phyloP scores from a whole-genome alignment of 2,329 filamentous ascomycete species.

The Setomelanomma holmii region DNA sequence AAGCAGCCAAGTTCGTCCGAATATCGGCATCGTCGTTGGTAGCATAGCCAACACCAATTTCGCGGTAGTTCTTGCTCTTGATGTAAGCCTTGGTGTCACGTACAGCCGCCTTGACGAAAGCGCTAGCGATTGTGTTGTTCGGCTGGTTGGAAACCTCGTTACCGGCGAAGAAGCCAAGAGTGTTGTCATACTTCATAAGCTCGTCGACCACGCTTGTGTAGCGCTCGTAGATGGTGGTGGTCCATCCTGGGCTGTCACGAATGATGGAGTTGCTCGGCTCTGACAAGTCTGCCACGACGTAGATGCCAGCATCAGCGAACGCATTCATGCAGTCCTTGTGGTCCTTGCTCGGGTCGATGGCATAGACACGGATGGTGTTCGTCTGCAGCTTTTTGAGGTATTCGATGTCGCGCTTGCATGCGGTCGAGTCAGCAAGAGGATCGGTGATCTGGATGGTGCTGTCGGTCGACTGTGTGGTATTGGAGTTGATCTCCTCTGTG shows the following conservation, averaged over 20 bases:
- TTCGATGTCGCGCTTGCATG: conserved; percentile 86
- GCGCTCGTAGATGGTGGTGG: conserved; percentile 75
- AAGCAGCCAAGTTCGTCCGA: conserved; percentile 81
- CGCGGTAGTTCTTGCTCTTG: conserved; percentile 75
- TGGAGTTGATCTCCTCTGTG: conserved; percentile 65
- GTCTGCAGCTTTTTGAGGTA: conserved; percentile 79
- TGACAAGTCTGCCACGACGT: conserved; percentile 77
- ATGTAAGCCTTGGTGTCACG: conserved; percentile 97
- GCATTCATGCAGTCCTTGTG: conserved; percentile 86
- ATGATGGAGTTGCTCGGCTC: conserved; percentile 85
- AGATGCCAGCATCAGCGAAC: conserved; percentile 86
- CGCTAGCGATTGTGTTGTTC: conserved; percentile 88
- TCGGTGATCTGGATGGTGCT: conserved; percentile 70
- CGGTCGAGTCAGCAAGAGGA: conserved; percentile 74
- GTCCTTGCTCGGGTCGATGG: conserved; percentile 78
- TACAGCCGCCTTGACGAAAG: conserved; percentile 96
- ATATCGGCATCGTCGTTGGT: conserved; percentile 91
- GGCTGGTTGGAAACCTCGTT: conserved; percentile 93
- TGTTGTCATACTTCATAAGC: conserved; percentile 84
- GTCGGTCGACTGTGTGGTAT: conserved; percentile 61
- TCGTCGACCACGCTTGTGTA: conserved; percentile 86
- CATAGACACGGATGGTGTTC: conserved; percentile 95
- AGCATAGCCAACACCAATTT: conserved; percentile 91
- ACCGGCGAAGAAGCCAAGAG: conserved; percentile 96
- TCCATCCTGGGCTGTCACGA: conserved; percentile 80